phyloP scores from a whole-genome alignment of 805 yeast genomes.

The Saturnispora diversa region DNA sequence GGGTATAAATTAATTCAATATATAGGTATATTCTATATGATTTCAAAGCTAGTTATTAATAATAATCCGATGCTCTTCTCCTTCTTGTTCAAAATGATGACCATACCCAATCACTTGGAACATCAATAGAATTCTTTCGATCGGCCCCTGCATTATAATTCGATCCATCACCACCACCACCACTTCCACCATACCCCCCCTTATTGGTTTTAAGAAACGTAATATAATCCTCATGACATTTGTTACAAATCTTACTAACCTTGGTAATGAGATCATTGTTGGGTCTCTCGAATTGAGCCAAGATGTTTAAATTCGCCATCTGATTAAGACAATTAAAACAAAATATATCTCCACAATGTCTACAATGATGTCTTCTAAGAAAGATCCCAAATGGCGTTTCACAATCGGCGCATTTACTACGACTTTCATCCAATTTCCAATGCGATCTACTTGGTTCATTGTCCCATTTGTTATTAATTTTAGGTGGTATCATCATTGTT shows the following conservation, averaged over 20 bases:
- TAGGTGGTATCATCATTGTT: conserved; percentile 2
- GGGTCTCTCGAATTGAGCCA: conserved; percentile 31
- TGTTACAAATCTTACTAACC: conserved; percentile 21
- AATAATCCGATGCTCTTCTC: neutral
- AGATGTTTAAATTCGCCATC: conserved; percentile 28
- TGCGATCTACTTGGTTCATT: conserved; percentile 44
- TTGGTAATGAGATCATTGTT: neutral
- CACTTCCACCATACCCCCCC: conserved; percentile 21
- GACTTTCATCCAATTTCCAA: conserved; percentile 41
- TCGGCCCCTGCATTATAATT: neutral
- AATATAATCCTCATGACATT: conserved; percentile 23
- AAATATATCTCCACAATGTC: conserved; percentile 43
- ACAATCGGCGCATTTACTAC: conserved; percentile 33
- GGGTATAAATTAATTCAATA: neutral
- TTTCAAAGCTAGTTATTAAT: neutral
- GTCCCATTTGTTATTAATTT: conserved; percentile 7
- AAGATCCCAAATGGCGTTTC: conserved; percentile 22
- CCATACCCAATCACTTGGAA: conserved; percentile 11
- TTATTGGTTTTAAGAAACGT: conserved; percentile 21
- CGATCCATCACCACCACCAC: neutral
- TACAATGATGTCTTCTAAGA: conserved; percentile 40
- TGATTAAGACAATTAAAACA: conserved; percentile 30
- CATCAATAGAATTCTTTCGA: neutral
- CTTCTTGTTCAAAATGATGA: conserved; percentile 3
- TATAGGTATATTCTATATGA: neutral